Base-by-base conservation (phyloP, 202 grass and related monocot genomes). In the Carex sylvatica region DNA sequence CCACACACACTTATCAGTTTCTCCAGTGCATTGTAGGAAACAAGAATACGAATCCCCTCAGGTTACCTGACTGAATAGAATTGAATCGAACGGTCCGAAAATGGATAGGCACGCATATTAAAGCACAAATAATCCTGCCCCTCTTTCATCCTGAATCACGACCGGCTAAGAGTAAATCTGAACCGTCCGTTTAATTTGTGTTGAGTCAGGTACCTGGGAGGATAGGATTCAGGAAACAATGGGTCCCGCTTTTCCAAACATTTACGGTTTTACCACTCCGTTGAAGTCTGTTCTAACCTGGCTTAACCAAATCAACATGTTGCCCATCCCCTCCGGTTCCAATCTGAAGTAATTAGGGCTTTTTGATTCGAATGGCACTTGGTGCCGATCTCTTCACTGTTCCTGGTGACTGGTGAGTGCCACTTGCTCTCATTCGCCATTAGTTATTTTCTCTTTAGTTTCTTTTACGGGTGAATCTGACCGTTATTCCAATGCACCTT, bases 181-280 rank as follows among this genome's bases (percentile, higher is more conserved):
- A n/a, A n/a, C n/a, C n/a, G n/a, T n/a, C n/a, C n/a, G n/a, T n/a
- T n/a, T n/a, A n/a, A n/a, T n/a, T n/a, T n/a, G n/a, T n/a, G n/a
- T n/a, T n/a, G n/a, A n/a, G n/a, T n/a, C n/a, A n/a, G n/a, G n/a
- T n/a, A n/a, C n/a, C n/a, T n/a, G n/a, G n/a, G n/a, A n/a, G n/a
- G n/a, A n/a, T n/a, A n/a, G n/a, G n/a, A n/a, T n/a, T n/a, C n/a
- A 76, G 6, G 24, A 76, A 63, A 82, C 61, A 81, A 77, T 55
- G 73, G 73, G 51, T 14, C 80, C 61, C 65, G 9, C 61, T 36
- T 67, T 82, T n/a, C 20, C 63, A 82, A 5, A 47, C 28, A 69
- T 82, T 82, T 65, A 67, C 80, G 26, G 16, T 54, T 54, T 42
- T 82, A 67, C 80, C 80, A 82, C 63, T 69, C 44, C 20, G 6